Conservation (phyloP, 2,329 filamentous ascomycete species). For the Fusarium compactum region DNA sequence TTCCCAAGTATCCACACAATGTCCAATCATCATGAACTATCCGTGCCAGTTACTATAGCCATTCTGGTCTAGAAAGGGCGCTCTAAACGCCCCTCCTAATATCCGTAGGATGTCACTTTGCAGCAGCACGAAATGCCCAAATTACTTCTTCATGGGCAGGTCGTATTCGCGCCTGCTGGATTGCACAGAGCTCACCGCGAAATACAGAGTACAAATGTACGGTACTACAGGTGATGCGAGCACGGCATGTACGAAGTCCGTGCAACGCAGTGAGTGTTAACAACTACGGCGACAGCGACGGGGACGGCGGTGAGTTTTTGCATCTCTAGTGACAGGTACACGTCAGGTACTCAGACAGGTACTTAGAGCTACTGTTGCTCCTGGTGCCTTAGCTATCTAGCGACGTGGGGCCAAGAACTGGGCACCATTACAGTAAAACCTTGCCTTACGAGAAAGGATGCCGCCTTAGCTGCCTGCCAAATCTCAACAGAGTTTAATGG, state of each 20-base stretch:
- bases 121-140: conserved; percentile 6
- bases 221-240: conserved; percentile 6
- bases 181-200: conserved; percentile 20
- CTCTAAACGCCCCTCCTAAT: neutral
- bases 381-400: too few relatives aligned
- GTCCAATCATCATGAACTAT: conserved; percentile 26
- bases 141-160: neutral
- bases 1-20: conserved; percentile 26
- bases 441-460: conserved; percentile 12
- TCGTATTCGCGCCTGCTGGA: neutral
- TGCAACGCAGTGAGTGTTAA: conserved; percentile 10
- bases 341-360: neutral
- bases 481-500: conserved; percentile 25
- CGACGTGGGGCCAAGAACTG: neutral
- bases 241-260: conserved; percentile 40
- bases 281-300: neutral
- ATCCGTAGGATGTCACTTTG: neutral
- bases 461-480: conserved; percentile 31
- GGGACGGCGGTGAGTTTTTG: conserved; percentile 24
- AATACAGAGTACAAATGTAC: conserved; percentile 4
- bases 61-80: conserved; percentile 11
- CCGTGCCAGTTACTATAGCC: neutral
- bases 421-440: neutral
- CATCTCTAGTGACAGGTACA: neutral
- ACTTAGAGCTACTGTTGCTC: neutral